Base-by-base conservation (phyloP, 75 land plant genomes). In the Pinus taeda region DNA sequence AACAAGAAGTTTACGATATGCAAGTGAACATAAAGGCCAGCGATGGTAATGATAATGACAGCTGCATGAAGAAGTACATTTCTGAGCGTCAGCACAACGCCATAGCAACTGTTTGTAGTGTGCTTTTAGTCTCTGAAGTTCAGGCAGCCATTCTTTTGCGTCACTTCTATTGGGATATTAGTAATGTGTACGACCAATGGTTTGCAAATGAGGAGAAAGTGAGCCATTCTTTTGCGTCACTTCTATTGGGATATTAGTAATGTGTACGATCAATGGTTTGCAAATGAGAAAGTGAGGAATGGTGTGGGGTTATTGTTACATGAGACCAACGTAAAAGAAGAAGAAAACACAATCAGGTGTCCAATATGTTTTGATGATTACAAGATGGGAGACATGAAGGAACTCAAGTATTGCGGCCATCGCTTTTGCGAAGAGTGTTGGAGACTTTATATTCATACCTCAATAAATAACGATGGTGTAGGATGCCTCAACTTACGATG, bases 71-170 rank as follows among this genome's bases (percentile, higher is more conserved):
- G 60, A 92, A 79, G 60, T 92, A 83, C 74, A 89, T 92, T 20
- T 59, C 77, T 9, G 84, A 83, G 64, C 83, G 84, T 14, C 94
- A 89, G 77, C 86, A 87, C 33, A 85, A 89, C 45, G 85, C 88
- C 22, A 85, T 82, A n/a, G 64, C 55, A 18, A 87, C 73, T 57
- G 75, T 89, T 64, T 80, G 86, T 21, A 78, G 76, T 21, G 81
- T 89, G 8, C 80, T 92, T 60, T 87, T 89, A 55, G 84, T 92
- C 57, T 78, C 90, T 59, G 78, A 78, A 56, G 80, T 63, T 66
- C 75, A 78, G 3, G 89, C 94, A 22, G 76, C 86, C 71, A 82
- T 87, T 62, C 79, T 92, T 57, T 79, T 92, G 49, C 89, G 88
- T 15, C 88, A 89, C 75, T 92, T 83, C 77, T 83, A 87, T 21